Evolutionary conservation across 2,329 filamentous ascomycete species (phyloP), one percentile per base, ranked within the genome.

Genomic region (Rhynchosporium secalis): DNA sequence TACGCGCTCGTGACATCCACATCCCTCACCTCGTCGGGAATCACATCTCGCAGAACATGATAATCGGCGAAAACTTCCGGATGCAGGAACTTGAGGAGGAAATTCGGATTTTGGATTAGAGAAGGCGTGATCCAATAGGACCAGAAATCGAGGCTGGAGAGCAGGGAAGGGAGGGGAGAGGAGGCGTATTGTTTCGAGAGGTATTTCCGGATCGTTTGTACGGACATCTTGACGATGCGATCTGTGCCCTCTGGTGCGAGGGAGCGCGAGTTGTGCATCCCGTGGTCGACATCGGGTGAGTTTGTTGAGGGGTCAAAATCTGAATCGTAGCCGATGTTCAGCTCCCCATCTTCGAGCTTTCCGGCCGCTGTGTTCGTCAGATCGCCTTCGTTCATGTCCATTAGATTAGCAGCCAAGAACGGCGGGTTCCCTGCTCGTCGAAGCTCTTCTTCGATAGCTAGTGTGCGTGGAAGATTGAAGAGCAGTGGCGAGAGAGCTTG

Each of bases 21-120:
- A 2, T 77, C 74, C 0, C 81, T 78, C 28, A 80, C 71, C 31
- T 77, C 76, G 48, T 76, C 75, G 0, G 84, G 83, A 0, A 87
- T 79, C 77, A 60, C 52, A 2, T 66, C 58, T 31, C 83, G 80
- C 68, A 87, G 74, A 13, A 80, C 77, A 8, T 76, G 73, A 70
- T 87, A 87, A 70, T 81, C 78, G 52, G 77, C 75, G 70, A 86
- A 86, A 56, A 80, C 77, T 69, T 87, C 81, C 0, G 86, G 86
- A 38, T 82, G 80, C n/a, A 88, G 73, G 73, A 81, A 88, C 66
- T 78, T 80, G 12, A 75, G 71, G 58, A 82, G 60, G 52, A 81
- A 71, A 63, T 78, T 78, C 4, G 78, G 76, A 49, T 78, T 78
- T 66, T 74, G 74, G 57, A 75, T 72, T 1, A 41, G n/a, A 1